These are phyloP conservation scores for Geosmithia putterillii DNA, from an alignment of 2,329 filamentous ascomycete species.

Conservation along the genomic window DNA sequence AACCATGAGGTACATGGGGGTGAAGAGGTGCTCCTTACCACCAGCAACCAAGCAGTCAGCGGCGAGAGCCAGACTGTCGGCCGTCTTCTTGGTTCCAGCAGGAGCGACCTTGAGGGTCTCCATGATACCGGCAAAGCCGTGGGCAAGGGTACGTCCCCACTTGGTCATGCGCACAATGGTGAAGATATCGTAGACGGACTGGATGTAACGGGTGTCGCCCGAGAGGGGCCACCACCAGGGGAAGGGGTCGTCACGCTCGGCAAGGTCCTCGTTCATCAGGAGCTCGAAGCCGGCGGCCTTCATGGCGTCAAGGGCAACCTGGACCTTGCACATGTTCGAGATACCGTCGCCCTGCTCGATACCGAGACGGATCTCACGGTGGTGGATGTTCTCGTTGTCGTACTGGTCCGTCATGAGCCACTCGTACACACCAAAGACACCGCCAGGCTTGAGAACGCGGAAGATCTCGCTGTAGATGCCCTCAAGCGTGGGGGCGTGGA, in stretches of 20 bases:
- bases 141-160: constrained; percentile 61
- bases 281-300: constrained; percentile 79
- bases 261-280: constrained; percentile 75
- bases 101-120: constrained; percentile 69
- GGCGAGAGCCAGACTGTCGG: constrained; percentile 71
- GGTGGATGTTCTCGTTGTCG: constrained; percentile 75
- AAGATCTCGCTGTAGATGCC: constrained; percentile 92
- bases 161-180: constrained; percentile 85
- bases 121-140: constrained; percentile 64
- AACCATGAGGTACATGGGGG: constrained; percentile 96
- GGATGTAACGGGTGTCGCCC: constrained; percentile 74
- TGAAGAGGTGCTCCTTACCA: constrained; percentile 84
- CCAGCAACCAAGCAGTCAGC: constrained; percentile 81
- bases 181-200: constrained; percentile 65
- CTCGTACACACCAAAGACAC: constrained; percentile 93
- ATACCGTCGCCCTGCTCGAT: constrained; percentile 97
- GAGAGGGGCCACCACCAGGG: constrained; percentile 94
- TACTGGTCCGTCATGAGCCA: constrained; percentile 98
- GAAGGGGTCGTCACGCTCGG: constrained; percentile 58
- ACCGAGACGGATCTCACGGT: constrained; percentile 81
- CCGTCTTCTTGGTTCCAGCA: constrained; percentile 84
- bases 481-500: constrained; percentile 81
- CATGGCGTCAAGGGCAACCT: constrained; percentile 72
- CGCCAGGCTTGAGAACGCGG: constrained; percentile 90
- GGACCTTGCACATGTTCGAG: constrained; percentile 88